Base-by-base conservation (phyloP, 2,329 filamentous ascomycete species). In the Colletotrichum agaves region DNA sequence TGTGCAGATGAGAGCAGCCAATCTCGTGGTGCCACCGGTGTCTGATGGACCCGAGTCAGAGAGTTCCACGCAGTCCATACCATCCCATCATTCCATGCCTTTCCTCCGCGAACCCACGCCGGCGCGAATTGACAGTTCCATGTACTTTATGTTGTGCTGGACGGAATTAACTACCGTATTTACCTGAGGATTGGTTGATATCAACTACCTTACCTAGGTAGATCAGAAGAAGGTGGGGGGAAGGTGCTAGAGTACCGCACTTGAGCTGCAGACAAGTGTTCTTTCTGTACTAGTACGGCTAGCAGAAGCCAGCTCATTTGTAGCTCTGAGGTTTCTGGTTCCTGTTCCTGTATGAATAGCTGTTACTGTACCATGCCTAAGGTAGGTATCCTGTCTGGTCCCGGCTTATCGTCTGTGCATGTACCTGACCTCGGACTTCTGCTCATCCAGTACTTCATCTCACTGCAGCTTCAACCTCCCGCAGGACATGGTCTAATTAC, bases 1-100 rank as follows among this genome's bases (percentile, higher is more conserved):
- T 35, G 31, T 56, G 52, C 52, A 43, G 35, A 31, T 52, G 21
- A 17, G 33, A 58, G 37, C 63, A 50, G 43, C 63, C 50, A 67
- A 63, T 63, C 59, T 58, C 43, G n/a, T 39, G 23, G 50, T 63
- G 63, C 63, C 63, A 63, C 63, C 33, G 60, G 43, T 63, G 13
- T n/a, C 52, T n/a, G 44, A 66, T 41, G 49, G 39, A 15, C 39
- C 35, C 49, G 49, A 35, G 41, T 41, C 47, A 33, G 50, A 21
- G 33, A 35, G 49, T 49, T 41, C 50, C 41, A 27, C 50, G 33
- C 31, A 17, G 5, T 11, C 53, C 41, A n/a, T 53, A 44, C n/a
- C 61, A n/a, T 53, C 52, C n/a, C 61, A 41, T 61, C 44, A 41
- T 53, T 47, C 27, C 49, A 4, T 64, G 37, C 44, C n/a, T 58